Conservation (phyloP, 371 early-diverging fungal genomes). For the Dichotomocladium elegans region DNA sequence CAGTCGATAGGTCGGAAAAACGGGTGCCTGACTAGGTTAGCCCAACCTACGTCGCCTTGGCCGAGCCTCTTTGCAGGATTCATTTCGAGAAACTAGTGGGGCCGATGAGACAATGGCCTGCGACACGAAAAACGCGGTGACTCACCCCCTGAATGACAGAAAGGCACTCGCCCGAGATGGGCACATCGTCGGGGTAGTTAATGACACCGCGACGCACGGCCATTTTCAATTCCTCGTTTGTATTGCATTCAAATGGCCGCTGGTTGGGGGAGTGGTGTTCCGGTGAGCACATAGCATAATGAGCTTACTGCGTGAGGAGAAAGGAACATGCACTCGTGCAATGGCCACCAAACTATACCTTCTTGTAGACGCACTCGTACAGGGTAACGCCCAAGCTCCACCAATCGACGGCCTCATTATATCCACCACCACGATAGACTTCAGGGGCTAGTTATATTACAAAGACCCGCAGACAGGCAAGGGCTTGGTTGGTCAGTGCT, state of each 20-base stretch:
- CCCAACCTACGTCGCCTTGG: slow-evolving; percentile 43
- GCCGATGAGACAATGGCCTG: background rate
- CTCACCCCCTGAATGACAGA: slow-evolving; percentile 64
- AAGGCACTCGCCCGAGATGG: slow-evolving; percentile 55
- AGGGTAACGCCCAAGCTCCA: slow-evolving; percentile 91
- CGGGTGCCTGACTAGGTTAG: slow-evolving; percentile 43
- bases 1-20: slow-evolving; percentile 51
- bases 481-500: too few species aligned
- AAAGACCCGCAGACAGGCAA: slow-evolving; percentile 1
- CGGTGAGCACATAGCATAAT: too few species aligned
- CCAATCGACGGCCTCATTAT: slow-evolving; percentile 80
- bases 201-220: slow-evolving; percentile 53
- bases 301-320: background rate
- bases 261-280: slow-evolving; percentile 13
- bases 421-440: slow-evolving; percentile 67
- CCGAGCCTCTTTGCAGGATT: slow-evolving; percentile 51
- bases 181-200: slow-evolving; percentile 51
- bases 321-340: too few species aligned
- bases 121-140: slow-evolving; percentile 1
- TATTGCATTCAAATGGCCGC: slow-evolving; percentile 60
- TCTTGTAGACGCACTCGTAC: slow-evolving; percentile 65
- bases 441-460: slow-evolving; percentile 67
- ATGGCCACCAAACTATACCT: slow-evolving; percentile 20
- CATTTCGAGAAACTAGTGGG: slow-evolving; percentile 36
- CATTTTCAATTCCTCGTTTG: slow-evolving; percentile 48